Conservation (phyloP, 2,329 filamentous ascomycete genomes). For the Sarocladiaceae sp. region DNA sequence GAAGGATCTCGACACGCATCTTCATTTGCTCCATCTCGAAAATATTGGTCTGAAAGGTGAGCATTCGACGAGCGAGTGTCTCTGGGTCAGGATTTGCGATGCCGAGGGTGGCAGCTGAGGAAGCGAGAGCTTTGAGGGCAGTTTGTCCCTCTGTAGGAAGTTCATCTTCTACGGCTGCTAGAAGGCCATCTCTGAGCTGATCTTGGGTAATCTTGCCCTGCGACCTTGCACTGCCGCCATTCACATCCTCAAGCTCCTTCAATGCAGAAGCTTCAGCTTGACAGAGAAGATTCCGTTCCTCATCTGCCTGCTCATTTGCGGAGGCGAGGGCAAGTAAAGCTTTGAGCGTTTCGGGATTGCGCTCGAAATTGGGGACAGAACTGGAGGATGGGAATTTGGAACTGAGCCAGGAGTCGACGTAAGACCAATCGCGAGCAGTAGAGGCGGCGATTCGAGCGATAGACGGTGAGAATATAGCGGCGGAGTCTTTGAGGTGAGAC, state of each 20-base stretch:
- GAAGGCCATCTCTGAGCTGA: slow-evolving; percentile 33
- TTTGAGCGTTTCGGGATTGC: slow-evolving; percentile 78
- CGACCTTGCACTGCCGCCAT: neutral
- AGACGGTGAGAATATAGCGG: slow-evolving; percentile 64
- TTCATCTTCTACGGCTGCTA: slow-evolving; percentile 49
- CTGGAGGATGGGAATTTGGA: slow-evolving; percentile 61
- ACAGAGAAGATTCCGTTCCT: slow-evolving; percentile 57
- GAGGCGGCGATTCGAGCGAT: slow-evolving; percentile 71
- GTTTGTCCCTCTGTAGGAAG: slow-evolving; percentile 51
- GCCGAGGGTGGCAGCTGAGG: slow-evolving; percentile 45
- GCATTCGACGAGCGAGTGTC: slow-evolving; percentile 34
- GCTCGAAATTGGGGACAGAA: slow-evolving; percentile 70
- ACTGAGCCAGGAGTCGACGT: slow-evolving; percentile 78
- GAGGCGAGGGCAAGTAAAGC: slow-evolving; percentile 69
- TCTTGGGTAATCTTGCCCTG: neutral
- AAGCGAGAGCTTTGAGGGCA: slow-evolving; percentile 55
- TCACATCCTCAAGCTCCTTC: slow-evolving; percentile 22
- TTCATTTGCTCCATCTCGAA: slow-evolving; percentile 52
- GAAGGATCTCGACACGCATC: slow-evolving; percentile 52
- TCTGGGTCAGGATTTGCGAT: slow-evolving; percentile 24
- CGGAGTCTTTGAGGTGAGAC: slow-evolving; percentile 15
- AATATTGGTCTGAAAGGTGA: slow-evolving; percentile 51
- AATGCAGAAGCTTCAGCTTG: slow-evolving; percentile 53
- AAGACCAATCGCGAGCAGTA: slow-evolving; percentile 86
- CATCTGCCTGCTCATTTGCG: slow-evolving; percentile 73